Conservation (phyloP, 305 asterid genomes). For the Solanum hybrid region DNA sequence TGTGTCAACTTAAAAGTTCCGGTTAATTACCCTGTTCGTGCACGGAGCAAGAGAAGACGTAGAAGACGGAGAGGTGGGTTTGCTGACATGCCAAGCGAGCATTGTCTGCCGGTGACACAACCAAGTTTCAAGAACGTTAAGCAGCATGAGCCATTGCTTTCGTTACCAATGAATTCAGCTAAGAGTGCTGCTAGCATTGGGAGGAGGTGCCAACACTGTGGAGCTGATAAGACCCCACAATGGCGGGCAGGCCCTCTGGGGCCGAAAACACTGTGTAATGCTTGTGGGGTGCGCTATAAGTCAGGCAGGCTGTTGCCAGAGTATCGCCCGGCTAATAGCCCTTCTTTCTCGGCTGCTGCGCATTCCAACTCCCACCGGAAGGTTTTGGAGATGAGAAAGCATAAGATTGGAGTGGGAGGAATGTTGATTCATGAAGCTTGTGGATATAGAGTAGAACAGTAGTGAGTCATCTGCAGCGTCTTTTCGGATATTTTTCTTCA, state of each 20-base stretch:
- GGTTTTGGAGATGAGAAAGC: slow-evolving; percentile 48
- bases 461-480: slow-evolving; percentile 10
- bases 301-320: slow-evolving; percentile 51
- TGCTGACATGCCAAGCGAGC: slow-evolving; percentile 16
- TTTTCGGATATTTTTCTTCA: slow-evolving; percentile 1
- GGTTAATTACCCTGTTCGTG: slow-evolving; percentile 34
- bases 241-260: slow-evolving; percentile 67
- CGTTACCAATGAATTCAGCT: slow-evolving; percentile 4
- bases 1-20: slow-evolving; percentile 53
- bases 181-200: slow-evolving; percentile 27
- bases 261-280: slow-evolving; percentile 48
- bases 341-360: slow-evolving; percentile 25
- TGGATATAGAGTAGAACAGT: slow-evolving; percentile 30
- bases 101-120: slow-evolving; percentile 18
- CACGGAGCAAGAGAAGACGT: slow-evolving; percentile 41
- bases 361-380: slow-evolving; percentile 55
- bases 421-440: slow-evolving; percentile 20
- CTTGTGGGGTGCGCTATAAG: slow-evolving; percentile 57
- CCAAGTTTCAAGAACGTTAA: slow-evolving; percentile 16
- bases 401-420: slow-evolving; percentile 22
- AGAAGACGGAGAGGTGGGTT: slow-evolving; percentile 23
- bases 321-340: slow-evolving; percentile 56
- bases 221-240: slow-evolving; percentile 44
- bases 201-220: slow-evolving; percentile 50
- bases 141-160: slow-evolving; percentile 15